phyloP scores from a whole-genome alignment of 148 eudicot species.

The Talinum fruticosum region DNA sequence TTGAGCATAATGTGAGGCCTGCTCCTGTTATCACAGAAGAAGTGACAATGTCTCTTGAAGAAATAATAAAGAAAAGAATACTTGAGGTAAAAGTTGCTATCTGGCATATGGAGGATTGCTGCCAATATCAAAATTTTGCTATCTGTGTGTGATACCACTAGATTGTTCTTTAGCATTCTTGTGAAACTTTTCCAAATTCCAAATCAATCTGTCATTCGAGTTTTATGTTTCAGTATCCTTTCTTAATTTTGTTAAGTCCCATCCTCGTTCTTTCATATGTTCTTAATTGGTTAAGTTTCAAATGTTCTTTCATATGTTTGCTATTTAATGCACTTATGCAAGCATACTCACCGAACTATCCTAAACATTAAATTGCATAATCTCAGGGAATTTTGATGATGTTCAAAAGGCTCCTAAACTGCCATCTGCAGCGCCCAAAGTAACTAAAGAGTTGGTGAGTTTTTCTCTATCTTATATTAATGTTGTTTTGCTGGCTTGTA shows the following conservation, averaged over 20 bases:
- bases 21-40: constrained; percentile 95
- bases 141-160: background rate
- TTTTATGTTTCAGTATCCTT: background rate
- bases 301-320: background rate
- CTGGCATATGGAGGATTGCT: too few relatives aligned
- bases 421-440: constrained; percentile 67
- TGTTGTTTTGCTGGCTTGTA: background rate
- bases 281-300: background rate
- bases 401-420: constrained; percentile 69
- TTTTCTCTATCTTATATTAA: constrained; percentile 3
- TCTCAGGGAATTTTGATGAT: constrained; percentile 74
- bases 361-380: constrained; percentile 13
- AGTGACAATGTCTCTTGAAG: constrained; percentile 78
- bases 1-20: constrained; percentile 89
- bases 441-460: constrained; percentile 70
- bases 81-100: constrained; percentile 52
- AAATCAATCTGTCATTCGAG: background rate
- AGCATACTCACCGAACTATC: constrained; percentile 3
- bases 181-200: background rate
- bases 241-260: background rate
- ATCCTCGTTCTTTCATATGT: too few relatives aligned
- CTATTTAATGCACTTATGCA: background rate
- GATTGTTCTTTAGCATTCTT: background rate
- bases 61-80: constrained; percentile 80
- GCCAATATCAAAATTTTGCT: too few relatives aligned